phyloP scores from a whole-genome alignment of 257 asterid species.

The Petrea volubilis region DNA sequence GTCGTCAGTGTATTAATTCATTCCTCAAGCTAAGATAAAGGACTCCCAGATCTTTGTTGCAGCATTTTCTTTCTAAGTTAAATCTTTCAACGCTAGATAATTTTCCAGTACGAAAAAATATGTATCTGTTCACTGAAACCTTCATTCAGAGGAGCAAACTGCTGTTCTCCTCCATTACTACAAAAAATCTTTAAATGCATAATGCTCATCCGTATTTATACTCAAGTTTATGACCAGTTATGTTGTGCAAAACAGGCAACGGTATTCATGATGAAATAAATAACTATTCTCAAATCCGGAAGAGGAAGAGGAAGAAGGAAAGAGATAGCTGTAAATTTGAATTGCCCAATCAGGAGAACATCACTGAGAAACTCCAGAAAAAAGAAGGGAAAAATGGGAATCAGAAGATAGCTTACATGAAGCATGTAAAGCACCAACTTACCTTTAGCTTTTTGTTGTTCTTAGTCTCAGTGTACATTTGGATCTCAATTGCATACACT shows the following conservation, averaged over 20 bases:
- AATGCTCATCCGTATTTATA: background rate
- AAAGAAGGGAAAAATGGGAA: background rate
- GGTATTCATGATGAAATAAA: background rate
- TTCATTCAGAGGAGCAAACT: background rate
- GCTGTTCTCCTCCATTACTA: background rate
- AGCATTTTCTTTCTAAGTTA: background rate
- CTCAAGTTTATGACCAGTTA: background rate
- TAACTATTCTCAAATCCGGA: background rate
- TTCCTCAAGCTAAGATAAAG: background rate
- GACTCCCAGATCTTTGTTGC: background rate
- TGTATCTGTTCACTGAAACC: background rate
- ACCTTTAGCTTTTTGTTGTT: constrained; percentile 83
- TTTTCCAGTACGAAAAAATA: background rate
- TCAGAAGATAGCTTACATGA: background rate
- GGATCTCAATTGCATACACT: constrained; percentile 86
- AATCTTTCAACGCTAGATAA: no score
- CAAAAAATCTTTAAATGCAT: background rate
- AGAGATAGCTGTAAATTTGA: background rate
- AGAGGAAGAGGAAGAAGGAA: background rate
- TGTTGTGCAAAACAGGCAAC: background rate
- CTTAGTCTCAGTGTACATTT: constrained; percentile 82
- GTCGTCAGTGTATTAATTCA: background rate
- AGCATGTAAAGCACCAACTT: background rate
- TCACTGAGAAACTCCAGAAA: background rate
- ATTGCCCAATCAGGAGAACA: background rate